Evolutionary conservation across 2,329 filamentous ascomycete genomes (phyloP).

Genomic region (Exophiala lecanii-corni): DNA sequence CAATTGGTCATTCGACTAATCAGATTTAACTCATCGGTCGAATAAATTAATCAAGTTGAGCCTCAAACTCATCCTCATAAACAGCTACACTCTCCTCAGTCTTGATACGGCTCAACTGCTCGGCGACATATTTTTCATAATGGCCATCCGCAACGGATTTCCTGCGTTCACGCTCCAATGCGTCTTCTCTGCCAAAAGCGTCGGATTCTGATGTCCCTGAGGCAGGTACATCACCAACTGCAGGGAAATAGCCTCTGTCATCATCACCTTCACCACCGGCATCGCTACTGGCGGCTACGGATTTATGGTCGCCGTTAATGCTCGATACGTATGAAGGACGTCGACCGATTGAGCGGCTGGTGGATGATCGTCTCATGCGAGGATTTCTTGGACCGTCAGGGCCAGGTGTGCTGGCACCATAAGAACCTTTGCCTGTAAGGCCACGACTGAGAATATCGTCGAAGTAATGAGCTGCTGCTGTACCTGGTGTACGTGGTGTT

Average conservation of each 20-base stretch:
- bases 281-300: slow-evolving; percentile 30
- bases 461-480: slow-evolving; percentile 87
- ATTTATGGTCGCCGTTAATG: slow-evolving; percentile 48
- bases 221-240: neutral
- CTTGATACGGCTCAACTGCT: slow-evolving; percentile 71
- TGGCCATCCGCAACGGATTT: slow-evolving; percentile 59
- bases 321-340: slow-evolving; percentile 58
- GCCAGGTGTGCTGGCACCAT: slow-evolving; percentile 14
- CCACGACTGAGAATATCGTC: slow-evolving; percentile 73
- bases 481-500: slow-evolving; percentile 80
- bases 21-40: too few species aligned
- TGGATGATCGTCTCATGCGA: slow-evolving; percentile 43
- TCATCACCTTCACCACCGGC: slow-evolving; percentile 45
- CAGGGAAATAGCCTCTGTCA: slow-evolving; percentile 9
- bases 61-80: slow-evolving; percentile 60
- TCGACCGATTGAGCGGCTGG: slow-evolving; percentile 74
- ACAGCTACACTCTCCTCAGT: slow-evolving; percentile 45
- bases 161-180: slow-evolving; percentile 33
- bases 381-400: slow-evolving; percentile 32
- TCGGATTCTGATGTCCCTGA: slow-evolving; percentile 13
- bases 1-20: too few species aligned
- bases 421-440: slow-evolving; percentile 35
- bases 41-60: slow-evolving; percentile 50
- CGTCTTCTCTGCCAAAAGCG: slow-evolving; percentile 24
- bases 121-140: slow-evolving; percentile 74